Percentiles rank a stretch among this genome's conserved stretches.
Evolutionary conservation across 2,329 filamentous ascomycete species (phyloP).

Genomic region (Aspergillus puulaauensis): DNA sequence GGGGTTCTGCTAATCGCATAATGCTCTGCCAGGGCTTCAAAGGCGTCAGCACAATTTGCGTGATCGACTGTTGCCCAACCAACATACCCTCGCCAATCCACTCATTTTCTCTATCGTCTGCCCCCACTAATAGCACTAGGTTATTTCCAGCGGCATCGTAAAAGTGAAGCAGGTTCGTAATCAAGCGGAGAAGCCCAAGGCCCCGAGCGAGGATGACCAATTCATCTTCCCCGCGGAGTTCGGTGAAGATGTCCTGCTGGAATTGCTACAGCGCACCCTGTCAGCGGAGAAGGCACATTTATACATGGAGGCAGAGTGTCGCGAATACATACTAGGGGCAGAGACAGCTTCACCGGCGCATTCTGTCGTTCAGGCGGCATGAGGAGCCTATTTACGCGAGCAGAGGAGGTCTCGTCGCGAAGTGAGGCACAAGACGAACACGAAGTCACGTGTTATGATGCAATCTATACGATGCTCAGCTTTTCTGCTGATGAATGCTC

Average conservation of each 20-base stretch:
- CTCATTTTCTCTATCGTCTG: conserved; percentile 88
- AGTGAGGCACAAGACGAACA: conserved; percentile 13
- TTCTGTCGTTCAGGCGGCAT: conserved; percentile 45
- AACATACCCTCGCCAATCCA: conserved; percentile 80
- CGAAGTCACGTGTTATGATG: conserved; percentile 26
- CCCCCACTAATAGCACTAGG: conserved; percentile 82
- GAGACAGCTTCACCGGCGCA: conserved; percentile 61
- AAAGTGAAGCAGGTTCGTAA: conserved; percentile 94
- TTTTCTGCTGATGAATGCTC: no score
- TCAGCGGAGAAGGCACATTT: conserved; percentile 11
- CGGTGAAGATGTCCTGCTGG: conserved; percentile 92
- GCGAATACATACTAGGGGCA: conserved; percentile 53
- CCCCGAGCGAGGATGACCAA: conserved; percentile 89
- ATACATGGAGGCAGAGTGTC: not conserved
- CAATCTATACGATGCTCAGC: conserved; percentile 4
- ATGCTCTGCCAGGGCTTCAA: conserved; percentile 79
- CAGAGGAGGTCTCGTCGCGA: conserved; percentile 13
- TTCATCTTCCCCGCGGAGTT: conserved; percentile 87
- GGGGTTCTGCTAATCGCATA: conserved; percentile 83
- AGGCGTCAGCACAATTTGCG: conserved; percentile 11
- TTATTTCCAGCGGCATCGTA: conserved; percentile 97
- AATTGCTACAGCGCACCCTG: conserved; percentile 59
- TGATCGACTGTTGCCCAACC: not conserved
- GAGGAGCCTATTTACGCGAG: conserved; percentile 29
- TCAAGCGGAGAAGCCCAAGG: conserved; percentile 83